Conservation (phyloP, 768 basidiomycete genomes). For the Lyophyllum semitale region DNA sequence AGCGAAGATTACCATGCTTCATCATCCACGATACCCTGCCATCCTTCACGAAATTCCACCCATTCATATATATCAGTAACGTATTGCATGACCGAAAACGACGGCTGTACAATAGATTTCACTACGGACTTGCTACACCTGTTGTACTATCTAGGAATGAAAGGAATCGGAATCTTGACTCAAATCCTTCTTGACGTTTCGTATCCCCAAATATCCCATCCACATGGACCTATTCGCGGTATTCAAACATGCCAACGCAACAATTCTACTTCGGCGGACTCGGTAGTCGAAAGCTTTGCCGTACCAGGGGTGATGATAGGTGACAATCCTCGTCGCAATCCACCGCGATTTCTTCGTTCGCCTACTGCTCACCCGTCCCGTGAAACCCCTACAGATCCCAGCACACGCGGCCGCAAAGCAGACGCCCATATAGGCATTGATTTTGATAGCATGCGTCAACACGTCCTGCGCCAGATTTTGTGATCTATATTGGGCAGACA, state of each 20-base stretch:
- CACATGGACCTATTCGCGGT: not conserved
- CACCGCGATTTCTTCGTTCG: not conserved
- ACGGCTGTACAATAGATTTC: not conserved
- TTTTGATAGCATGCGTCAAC: not conserved
- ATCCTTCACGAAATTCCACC: not conserved
- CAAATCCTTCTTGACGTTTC: not conserved
- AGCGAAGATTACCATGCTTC: not conserved
- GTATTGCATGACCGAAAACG: not conserved
- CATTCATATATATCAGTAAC: slow-evolving; percentile 10
- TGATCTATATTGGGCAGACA: not conserved
- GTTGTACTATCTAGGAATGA: not conserved
- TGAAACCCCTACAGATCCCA: not conserved
- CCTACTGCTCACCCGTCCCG: too few species aligned
- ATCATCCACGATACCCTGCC: not conserved
- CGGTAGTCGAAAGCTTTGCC: not conserved
- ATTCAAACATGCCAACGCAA: not conserved
- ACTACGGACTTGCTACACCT: not conserved
- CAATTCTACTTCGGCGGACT: not conserved
- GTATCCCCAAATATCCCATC: not conserved
- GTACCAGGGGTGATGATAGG: too few species aligned
- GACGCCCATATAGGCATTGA: not conserved
- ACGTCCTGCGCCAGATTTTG: not conserved
- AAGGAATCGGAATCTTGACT: slow-evolving; percentile 11
- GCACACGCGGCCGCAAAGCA: not conserved
- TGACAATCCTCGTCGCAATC: not conserved